Evolutionary conservation across 768 basidiomycete species (phyloP), one percentile per base, ranked within the genome.

Genomic region (Pholiota molesta): DNA sequence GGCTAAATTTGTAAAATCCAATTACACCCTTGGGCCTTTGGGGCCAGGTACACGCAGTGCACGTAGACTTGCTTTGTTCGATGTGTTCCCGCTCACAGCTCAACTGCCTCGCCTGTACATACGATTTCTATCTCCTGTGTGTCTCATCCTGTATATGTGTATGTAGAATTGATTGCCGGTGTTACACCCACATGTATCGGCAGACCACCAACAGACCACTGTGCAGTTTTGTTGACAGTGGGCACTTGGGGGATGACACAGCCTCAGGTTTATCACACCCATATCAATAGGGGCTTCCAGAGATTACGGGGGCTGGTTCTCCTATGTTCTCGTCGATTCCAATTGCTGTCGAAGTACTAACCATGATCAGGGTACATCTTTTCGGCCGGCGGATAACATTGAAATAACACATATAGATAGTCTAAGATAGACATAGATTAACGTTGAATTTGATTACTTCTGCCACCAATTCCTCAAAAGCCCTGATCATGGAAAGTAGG

Each of bases 211-310:
- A 4, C 26, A 26, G 26, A 26, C 26, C 2, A 40, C 14, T 40
- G 8, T 16, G 42, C 42, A 44, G 42, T 44, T 44, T 44, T 16
- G 42, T 16, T 21, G 42, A 44, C n/a, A 44, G 42, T 44, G 42
- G 42, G 42, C 42, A n/a, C n/a, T n/a, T n/a, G n/a, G n/a, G n/a
- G n/a, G n/a, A n/a, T n/a, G n/a, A n/a, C 19, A 49, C 23, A 49
- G 47, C 35, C 19, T 21, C 23, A 49, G 47, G 19, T 49, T 49
- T 49, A 49, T 49, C 47, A 49, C 47, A 49, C 47, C n/a, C 47
- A 49, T 49, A 49, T 26, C 47, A 19, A 49, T 49, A 49, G 47
- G 47, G 47, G 47, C 47, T 49, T 49, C 47, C 47, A 49, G 47
- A 11, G 23, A 4, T 26, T 26, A 13, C 21, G 45, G 45, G 45